A percentile compares a stretch with the other conserved stretches of the same genome.
phyloP scores from a whole-genome alignment of 2,329 filamentous ascomycete genomes.

The Phyllosticta citrichinensis region DNA sequence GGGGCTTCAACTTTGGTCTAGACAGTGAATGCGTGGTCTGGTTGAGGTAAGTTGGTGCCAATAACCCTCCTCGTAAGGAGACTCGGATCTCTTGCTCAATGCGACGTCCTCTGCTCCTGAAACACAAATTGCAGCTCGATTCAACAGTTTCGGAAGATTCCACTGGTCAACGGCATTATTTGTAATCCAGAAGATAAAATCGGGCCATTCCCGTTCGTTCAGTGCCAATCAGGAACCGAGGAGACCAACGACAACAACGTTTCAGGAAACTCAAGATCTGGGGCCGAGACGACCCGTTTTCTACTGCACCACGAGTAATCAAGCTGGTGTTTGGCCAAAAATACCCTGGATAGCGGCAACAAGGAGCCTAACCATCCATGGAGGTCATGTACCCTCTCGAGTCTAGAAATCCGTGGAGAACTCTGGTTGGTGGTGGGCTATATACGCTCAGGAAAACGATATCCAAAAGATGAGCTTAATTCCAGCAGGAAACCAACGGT shows the following conservation, averaged over 20 bases:
- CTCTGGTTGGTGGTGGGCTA: not conserved
- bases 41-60: too few species aligned
- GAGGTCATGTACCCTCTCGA: not conserved
- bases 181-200: not conserved
- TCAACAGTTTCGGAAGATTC: not conserved
- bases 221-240: not conserved
- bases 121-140: too few species aligned
- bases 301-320: not conserved
- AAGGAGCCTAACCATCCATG: not conserved
- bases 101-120: too few species aligned
- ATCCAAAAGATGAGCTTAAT: not conserved
- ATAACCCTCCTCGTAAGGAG: too few species aligned
- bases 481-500: not conserved
- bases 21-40: too few species aligned
- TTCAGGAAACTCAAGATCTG: not conserved
- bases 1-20: too few species aligned
- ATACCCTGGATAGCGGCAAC: not conserved
- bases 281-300: not conserved
- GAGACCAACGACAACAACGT: not conserved
- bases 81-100: too few species aligned
- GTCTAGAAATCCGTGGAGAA: not conserved
- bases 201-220: not conserved
- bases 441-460: not conserved
- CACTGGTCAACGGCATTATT: not conserved
- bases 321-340: not conserved